A percentile compares a stretch with the other conserved stretches of the same genome.
Evolutionary conservation across 2,329 filamentous ascomycete genomes (phyloP).

Genomic region (Huntiella abstrusa): DNA sequence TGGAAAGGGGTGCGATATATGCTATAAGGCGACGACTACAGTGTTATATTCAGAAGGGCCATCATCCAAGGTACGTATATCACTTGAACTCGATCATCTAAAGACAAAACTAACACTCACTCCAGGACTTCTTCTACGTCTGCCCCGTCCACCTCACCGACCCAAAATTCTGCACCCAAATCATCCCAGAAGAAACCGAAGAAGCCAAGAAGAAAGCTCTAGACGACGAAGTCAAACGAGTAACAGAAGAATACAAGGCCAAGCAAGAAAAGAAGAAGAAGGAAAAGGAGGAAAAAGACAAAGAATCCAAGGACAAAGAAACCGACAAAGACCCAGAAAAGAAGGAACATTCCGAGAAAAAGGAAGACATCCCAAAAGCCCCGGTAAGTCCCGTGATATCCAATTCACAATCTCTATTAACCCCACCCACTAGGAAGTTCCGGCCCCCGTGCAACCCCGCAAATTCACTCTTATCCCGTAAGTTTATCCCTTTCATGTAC

Average conservation of each 20-base stretch:
- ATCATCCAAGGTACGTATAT: slow-evolving; percentile 10
- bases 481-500: slow-evolving; percentile 36
- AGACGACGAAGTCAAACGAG: slow-evolving; percentile 42
- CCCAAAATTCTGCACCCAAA: slow-evolving; percentile 57
- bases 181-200: slow-evolving; percentile 44
- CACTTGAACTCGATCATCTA: not conserved
- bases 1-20: slow-evolving; percentile 73
- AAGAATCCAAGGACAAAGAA: slow-evolving; percentile 20
- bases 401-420: not conserved
- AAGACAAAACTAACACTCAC: not conserved
- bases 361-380: not conserved
- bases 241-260: slow-evolving; percentile 64
- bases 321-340: slow-evolving; percentile 14
- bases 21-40: slow-evolving; percentile 71
- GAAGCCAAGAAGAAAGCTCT: slow-evolving; percentile 32
- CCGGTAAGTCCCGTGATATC: slow-evolving; percentile 11
- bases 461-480: not conserved
- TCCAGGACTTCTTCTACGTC: slow-evolving; percentile 73
- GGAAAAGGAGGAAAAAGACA: slow-evolving; percentile 31
- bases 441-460: not conserved
- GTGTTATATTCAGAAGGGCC: slow-evolving; percentile 44
- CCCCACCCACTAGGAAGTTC: not conserved
- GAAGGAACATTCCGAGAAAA: slow-evolving; percentile 15
- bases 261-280: slow-evolving; percentile 48
- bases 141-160: slow-evolving; percentile 73